Conservation (phyloP, 2,329 filamentous ascomycete species). For the Venturia carpophila region DNA sequence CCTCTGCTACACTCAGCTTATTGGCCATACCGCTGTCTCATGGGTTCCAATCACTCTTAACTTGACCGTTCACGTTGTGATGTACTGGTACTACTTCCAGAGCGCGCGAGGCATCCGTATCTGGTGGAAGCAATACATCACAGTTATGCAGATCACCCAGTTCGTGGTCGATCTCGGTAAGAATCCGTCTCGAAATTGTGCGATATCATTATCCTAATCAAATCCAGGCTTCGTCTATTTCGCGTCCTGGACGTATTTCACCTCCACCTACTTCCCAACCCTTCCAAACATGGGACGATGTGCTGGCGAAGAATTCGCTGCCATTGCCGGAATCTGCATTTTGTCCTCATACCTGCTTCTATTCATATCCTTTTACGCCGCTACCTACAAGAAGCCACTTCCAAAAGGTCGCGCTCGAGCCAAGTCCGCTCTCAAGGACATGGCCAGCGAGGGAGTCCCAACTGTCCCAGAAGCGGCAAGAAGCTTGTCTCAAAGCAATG, state of each 20-base stretch:
- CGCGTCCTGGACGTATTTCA: slow-evolving; percentile 98
- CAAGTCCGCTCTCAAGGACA: slow-evolving; percentile 79
- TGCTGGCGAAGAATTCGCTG: slow-evolving; percentile 93
- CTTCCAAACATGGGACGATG: slow-evolving; percentile 79
- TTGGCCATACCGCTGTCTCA: slow-evolving; percentile 85
- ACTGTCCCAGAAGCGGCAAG: slow-evolving; percentile 45
- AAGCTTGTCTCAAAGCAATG: slow-evolving; percentile 35
- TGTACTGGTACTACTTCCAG: slow-evolving; percentile 99
- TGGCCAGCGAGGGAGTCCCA: slow-evolving; percentile 63
- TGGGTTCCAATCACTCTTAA: slow-evolving; percentile 94
- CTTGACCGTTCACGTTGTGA: slow-evolving; percentile 89
- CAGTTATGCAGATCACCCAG: slow-evolving; percentile 91
- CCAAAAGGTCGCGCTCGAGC: slow-evolving; percentile 66
- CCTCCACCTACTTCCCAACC: slow-evolving; percentile 78
- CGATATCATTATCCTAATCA: not conserved
- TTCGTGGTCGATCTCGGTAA: slow-evolving; percentile 94
- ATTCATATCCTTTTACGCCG: slow-evolving; percentile 98
- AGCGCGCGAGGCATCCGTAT: slow-evolving; percentile 89
- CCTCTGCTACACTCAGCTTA: slow-evolving; percentile 94
- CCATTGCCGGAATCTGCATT: slow-evolving; percentile 84
- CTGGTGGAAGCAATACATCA: slow-evolving; percentile 99
- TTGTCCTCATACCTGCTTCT: slow-evolving; percentile 92
- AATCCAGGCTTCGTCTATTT: slow-evolving; percentile 87
- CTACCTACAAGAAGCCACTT: slow-evolving; percentile 84
- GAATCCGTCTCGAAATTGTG: slow-evolving; percentile 28